Evolutionary conservation across 2,329 filamentous ascomycete species (phyloP).

Genomic region (Drechmeria coniospora): DNA sequence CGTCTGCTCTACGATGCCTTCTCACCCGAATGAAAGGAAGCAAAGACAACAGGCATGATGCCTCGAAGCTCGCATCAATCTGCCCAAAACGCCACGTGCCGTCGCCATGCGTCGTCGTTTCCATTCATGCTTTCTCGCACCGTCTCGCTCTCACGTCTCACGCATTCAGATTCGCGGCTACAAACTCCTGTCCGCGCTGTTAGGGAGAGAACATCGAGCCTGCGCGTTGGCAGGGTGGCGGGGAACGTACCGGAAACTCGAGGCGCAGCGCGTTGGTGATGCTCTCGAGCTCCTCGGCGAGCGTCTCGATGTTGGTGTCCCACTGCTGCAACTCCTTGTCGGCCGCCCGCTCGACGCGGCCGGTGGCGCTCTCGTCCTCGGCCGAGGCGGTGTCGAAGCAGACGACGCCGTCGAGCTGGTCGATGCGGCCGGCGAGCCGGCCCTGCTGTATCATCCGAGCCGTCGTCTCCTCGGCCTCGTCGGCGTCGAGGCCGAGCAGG

Average conservation of each 20-base stretch:
- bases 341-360: conserved; percentile 45
- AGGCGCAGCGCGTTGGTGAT: conserved; percentile 68
- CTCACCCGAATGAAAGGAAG: too few relatives aligned
- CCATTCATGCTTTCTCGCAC: not conserved
- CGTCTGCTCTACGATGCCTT: too few relatives aligned
- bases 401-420: conserved; percentile 81
- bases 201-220: not conserved
- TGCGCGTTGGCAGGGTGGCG: not conserved
- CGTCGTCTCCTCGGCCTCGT: conserved; percentile 79
- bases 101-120: not conserved
- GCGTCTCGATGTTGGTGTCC: conserved; percentile 74
- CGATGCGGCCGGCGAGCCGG: conserved; percentile 72
- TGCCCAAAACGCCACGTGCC: conserved; percentile 1
- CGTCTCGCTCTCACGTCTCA: conserved; percentile 5
- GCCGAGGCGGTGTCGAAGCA: conserved; percentile 69
- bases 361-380: conserved; percentile 51
- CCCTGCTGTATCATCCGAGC: conserved; percentile 94
- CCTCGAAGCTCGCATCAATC: not conserved
- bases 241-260: conserved; percentile 48
- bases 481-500: conserved; percentile 62
- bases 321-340: conserved; percentile 66
- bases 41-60: not conserved
- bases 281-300: conserved; percentile 82
- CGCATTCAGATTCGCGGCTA: conserved; percentile 34
- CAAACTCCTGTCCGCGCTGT: conserved; percentile 32